Conservation (phyloP, 2,329 filamentous ascomycete species). For the Aaosphaeria pasadenensis region DNA sequence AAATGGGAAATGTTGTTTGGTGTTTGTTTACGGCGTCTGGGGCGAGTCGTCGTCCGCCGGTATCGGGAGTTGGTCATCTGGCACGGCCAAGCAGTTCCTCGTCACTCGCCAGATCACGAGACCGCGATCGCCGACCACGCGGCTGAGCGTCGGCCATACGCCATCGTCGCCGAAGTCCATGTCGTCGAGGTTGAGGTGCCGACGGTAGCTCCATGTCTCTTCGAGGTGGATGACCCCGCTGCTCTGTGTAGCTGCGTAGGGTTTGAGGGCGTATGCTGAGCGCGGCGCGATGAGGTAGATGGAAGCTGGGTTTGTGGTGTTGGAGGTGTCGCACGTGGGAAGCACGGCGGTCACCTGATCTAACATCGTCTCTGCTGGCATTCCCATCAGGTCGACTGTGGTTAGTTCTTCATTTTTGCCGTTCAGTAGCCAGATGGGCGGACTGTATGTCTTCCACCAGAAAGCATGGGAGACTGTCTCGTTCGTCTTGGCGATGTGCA, state of each 20-base stretch:
- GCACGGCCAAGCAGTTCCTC: constrained; percentile 34
- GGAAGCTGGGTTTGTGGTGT: constrained; percentile 52
- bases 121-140: constrained; percentile 57
- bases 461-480: constrained; percentile 64
- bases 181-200: constrained; percentile 76
- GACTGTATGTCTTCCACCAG: constrained; percentile 87
- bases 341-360: constrained; percentile 57
- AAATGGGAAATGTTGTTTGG: no score
- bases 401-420: constrained; percentile 70
- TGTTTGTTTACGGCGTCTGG: no score
- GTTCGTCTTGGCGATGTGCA: constrained; percentile 68
- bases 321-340: constrained; percentile 39
- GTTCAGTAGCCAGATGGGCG: constrained; percentile 75
- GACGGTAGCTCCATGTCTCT: constrained; percentile 65
- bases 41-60: no score
- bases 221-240: constrained; percentile 57
- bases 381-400: constrained; percentile 72
- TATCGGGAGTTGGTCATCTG: not conserved
- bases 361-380: constrained; percentile 60
- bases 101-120: constrained; percentile 44
- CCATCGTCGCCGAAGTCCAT: constrained; percentile 77
- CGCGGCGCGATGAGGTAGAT: constrained; percentile 64
- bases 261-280: constrained; percentile 68
- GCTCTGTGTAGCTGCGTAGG: constrained; percentile 34
- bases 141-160: constrained; percentile 65